Conservation (phyloP, 495 filamentous ascomycete genomes). For the Trichoderma gamsii region DNA sequence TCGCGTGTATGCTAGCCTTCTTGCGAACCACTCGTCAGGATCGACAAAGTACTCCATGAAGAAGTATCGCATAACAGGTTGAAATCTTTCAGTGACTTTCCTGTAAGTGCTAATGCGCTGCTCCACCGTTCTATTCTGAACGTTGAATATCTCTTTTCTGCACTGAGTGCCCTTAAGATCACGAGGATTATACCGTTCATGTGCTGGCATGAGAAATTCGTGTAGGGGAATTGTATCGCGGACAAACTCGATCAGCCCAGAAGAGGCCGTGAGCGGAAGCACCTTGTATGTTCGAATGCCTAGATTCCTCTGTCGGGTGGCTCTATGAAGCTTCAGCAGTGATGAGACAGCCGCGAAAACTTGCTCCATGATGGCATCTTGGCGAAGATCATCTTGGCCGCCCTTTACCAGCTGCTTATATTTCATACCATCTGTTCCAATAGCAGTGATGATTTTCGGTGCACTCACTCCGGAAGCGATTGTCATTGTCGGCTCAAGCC, state of each 20-base stretch:
- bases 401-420: constrained; percentile 93
- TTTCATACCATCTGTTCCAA: constrained; percentile 64
- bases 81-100: constrained; percentile 69
- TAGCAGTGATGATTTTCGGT: constrained; percentile 81
- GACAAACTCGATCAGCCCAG: constrained; percentile 97
- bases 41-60: constrained; percentile 93
- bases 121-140: constrained; percentile 59
- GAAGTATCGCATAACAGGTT: constrained; percentile 93
- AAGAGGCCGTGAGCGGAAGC: constrained; percentile 70
- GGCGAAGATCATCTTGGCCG: constrained; percentile 91
- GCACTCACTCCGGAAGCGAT: constrained; percentile 87
- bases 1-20: constrained; percentile 80
- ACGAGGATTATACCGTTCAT: constrained; percentile 77
- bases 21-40: constrained; percentile 91
- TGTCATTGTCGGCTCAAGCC: constrained; percentile 63
- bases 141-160: constrained; percentile 69
- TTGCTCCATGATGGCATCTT: constrained; percentile 99
- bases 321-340: constrained; percentile 74
- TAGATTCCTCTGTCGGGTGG: constrained; percentile 81
- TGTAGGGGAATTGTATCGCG: constrained; percentile 83
- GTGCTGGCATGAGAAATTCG: constrained; percentile 85
- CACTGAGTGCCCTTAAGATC: constrained; percentile 70
- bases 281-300: constrained; percentile 95
- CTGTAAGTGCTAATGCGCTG: constrained; percentile 67
- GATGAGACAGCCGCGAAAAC: constrained; percentile 94